Conservation (phyloP, 306 rosid genomes). For the Urtica urens region DNA sequence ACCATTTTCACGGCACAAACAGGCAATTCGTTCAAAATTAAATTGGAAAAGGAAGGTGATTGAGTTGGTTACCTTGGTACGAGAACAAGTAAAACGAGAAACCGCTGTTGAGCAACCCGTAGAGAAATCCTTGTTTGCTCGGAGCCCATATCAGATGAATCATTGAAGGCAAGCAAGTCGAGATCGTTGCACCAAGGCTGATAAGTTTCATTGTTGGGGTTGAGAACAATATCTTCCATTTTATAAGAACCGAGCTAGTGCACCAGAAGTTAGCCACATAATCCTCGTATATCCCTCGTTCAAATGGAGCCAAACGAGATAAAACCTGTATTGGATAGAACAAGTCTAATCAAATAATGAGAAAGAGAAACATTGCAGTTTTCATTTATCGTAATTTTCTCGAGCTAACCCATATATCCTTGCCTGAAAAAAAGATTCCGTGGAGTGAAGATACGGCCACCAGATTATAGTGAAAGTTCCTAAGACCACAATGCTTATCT, state of each 20-base stretch:
- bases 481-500: constrained; percentile 63
- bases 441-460: constrained; percentile 83
- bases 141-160: constrained; percentile 75
- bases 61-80: constrained; percentile 60
- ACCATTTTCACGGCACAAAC: too few species aligned
- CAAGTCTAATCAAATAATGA: background rate
- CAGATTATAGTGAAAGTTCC: constrained; percentile 69
- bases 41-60: background rate
- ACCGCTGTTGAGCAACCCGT: constrained; percentile 68
- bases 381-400: background rate
- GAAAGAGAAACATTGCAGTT: background rate
- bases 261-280: constrained; percentile 97
- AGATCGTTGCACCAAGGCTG: constrained; percentile 59
- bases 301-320: constrained; percentile 83
- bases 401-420: background rate
- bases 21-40: background rate
- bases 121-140: constrained; percentile 64
- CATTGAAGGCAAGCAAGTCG: constrained; percentile 76
- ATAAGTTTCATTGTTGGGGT: constrained; percentile 48
- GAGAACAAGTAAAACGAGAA: constrained; percentile 83
- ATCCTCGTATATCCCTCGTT: constrained; percentile 89
- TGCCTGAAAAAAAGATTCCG: constrained; percentile 55
- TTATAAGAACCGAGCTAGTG: constrained; percentile 62
- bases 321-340: constrained; percentile 47
- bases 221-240: constrained; percentile 81